Evolutionary conservation across 192 early-diverging fungal genomes (phyloP), one percentile per base, ranked within the genome.

Genomic region (Umbelopsis sp.): DNA sequence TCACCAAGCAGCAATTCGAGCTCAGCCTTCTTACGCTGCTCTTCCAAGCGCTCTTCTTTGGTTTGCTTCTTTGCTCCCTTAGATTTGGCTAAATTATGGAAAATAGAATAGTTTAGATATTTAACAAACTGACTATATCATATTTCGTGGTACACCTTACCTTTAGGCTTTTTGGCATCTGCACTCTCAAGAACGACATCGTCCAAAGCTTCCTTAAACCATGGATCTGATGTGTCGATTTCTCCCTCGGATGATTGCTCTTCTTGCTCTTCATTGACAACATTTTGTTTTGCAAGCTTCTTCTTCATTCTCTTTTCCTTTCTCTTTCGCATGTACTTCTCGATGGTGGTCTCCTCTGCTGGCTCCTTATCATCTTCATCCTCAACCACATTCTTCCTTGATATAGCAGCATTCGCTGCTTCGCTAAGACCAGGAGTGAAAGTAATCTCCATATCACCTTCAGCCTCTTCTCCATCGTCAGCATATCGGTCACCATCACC

Each of bases 341-440:
- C 92, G 69, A 98, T 93, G 1, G 94, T 89, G 0, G 90, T 96
- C 73, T 97, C 95, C 49, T 94, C 86, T 70, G 91, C 84, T 27
- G 49, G 47, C 15, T 64, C 67, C 13, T 68, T 33, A 1, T 55
- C 46, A 18, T 65, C 64, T 44, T 83, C 75, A 46, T 78, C 67
- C 46, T 78, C 73, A 48, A 74, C 84, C 50, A 86, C 81, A 41
- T 41, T 41, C 69, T 84, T 88, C 70, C 85, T 83, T 37, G 84
- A 81, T 58, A 91, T 70, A 41, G 83, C 67, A 7, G 84, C 82
- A 1, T 86, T 85, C 0, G 85, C 86, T 25, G 79, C 82, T 74
- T 94, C 92, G 70, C 89, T 93, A 48, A 98, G 77, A 30, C 95
- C 97, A 27, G 97, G 95, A 16, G 91, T 86, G 72, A 99, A 99